Base-by-base conservation (phyloP, 805 yeast species). In the Ogataea ganodermae region DNA sequence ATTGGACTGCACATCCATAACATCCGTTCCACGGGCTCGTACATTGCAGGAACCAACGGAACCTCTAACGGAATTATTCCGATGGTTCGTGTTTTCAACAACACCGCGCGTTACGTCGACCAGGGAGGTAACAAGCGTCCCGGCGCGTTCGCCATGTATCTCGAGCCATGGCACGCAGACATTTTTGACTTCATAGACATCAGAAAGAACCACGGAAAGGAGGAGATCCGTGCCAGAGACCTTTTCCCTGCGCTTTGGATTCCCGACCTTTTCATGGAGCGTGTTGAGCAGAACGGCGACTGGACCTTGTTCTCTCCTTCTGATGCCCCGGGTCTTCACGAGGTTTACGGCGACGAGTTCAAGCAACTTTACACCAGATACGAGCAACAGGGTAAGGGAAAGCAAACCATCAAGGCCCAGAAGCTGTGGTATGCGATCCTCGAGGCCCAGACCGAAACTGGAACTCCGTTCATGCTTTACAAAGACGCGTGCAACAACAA, bases 61-160 rank as follows among this genome's bases (percentile, higher is more conserved):
- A 78, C 82, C 24, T 79, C 84, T 32, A 79, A 78, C 60, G 84
- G 84, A 52, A 73, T 79, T 43, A 77, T 79, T 52, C 84, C 84
- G 33, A 79, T 79, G 84, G 74, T 79, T 35, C 72, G 83, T 61
- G 84, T 79, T 21, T 79, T 79, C 69, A 79, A 79, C 66, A 79
- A 78, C 61, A 79, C 84, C 32, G 84, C 84, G 30, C 72, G 83
- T 62, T 79, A 79, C 58, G 84, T 79, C 36, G 84, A 79, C 59
- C 84, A 79, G 65, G 84, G 84, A 62, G 84, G 84, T 56, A 79
- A 79, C 66, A 79, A 79, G 67, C 69, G 84, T 64, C 84, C 84
- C 13, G 84, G 84, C 60, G 84, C 84, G 12, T 78, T 79, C 63
- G 84, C 84, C 17, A 64, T 79, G 44, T 79, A 79, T 63, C 61